These are phyloP conservation scores for Cercospora canescens DNA, from an alignment of 2,329 filamentous ascomycete genomes.

Conservation along the genomic window DNA sequence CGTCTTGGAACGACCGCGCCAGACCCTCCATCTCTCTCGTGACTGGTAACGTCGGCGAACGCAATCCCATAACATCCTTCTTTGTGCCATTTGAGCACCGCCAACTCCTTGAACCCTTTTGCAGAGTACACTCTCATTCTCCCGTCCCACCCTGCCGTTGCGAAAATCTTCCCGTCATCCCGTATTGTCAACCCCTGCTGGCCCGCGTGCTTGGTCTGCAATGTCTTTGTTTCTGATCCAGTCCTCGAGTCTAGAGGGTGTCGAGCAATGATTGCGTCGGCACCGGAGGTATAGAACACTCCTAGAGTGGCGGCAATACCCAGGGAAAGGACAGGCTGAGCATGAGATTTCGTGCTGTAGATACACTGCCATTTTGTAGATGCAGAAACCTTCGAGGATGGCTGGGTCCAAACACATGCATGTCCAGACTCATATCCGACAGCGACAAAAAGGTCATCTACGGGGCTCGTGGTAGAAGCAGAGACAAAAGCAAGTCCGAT, in stretches of 20 bases:
- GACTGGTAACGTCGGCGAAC: constrained; percentile 56
- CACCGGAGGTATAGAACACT: constrained; percentile 76
- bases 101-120: constrained; percentile 70
- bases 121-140: constrained; percentile 74
- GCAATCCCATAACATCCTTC: constrained; percentile 80
- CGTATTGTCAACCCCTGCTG: constrained; percentile 80
- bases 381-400: constrained; percentile 32
- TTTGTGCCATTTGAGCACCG: constrained; percentile 92
- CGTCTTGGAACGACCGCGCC: constrained; percentile 5
- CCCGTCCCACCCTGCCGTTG: constrained; percentile 90
- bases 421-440: constrained; percentile 86
- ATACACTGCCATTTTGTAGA: constrained; percentile 54
- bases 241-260: constrained; percentile 58
- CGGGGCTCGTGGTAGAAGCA: constrained; percentile 37
- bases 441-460: constrained; percentile 59
- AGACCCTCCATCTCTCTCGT: background rate
- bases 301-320: constrained; percentile 41
- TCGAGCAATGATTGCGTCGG: constrained; percentile 76
- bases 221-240: constrained; percentile 13
- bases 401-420: constrained; percentile 56
- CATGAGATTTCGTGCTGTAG: constrained; percentile 69
- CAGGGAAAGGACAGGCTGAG: constrained; percentile 76
- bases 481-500: constrained; percentile 52
- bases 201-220: constrained; percentile 84
- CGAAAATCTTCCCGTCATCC: constrained; percentile 78